Evolutionary conservation across 345 rosid species (phyloP).

Genomic region (Lenwebbia sp.): DNA sequence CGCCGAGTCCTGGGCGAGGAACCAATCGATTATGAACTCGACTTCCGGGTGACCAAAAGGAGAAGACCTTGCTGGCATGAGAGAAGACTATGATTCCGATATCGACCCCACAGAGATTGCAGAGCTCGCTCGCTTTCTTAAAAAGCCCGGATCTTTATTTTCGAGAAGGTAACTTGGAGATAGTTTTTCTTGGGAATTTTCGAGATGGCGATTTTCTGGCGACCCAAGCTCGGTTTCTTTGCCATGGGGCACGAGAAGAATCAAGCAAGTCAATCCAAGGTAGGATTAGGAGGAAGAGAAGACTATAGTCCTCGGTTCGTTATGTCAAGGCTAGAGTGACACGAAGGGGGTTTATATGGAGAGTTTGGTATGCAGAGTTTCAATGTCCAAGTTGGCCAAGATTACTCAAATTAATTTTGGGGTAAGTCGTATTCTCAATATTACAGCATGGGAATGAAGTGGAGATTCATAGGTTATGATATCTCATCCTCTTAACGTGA

Average conservation of each 20-base stretch:
- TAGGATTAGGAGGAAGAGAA: not conserved
- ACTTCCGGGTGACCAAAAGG: slow-evolving; percentile 30
- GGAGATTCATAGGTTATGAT: not conserved
- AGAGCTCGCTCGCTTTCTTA: slow-evolving; percentile 30
- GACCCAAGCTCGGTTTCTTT: slow-evolving; percentile 19
- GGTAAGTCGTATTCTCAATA: not conserved
- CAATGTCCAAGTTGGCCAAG: not conserved
- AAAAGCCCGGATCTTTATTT: slow-evolving; percentile 17
- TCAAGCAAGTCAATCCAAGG: not conserved
- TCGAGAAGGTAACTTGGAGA: slow-evolving; percentile 31
- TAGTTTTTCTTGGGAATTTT: slow-evolving; percentile 11
- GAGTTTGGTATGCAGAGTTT: not conserved
- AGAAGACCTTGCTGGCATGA: slow-evolving; percentile 13
- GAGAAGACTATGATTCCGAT: slow-evolving; percentile 21
- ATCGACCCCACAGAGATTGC: slow-evolving; percentile 27
- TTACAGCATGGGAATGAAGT: not conserved
- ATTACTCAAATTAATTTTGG: not conserved
- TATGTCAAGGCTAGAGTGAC: not conserved
- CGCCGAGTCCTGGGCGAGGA: slow-evolving; percentile 1
- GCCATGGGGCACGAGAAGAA: not conserved
- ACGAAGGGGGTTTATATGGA: not conserved
- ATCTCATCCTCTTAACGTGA: not conserved
- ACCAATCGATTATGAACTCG: slow-evolving; percentile 5
- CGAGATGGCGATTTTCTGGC: slow-evolving; percentile 22
- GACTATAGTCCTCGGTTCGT: not conserved